Evolutionary conservation across 2,329 filamentous ascomycete species (phyloP).

Genomic region (Delphinella strobiligena): DNA sequence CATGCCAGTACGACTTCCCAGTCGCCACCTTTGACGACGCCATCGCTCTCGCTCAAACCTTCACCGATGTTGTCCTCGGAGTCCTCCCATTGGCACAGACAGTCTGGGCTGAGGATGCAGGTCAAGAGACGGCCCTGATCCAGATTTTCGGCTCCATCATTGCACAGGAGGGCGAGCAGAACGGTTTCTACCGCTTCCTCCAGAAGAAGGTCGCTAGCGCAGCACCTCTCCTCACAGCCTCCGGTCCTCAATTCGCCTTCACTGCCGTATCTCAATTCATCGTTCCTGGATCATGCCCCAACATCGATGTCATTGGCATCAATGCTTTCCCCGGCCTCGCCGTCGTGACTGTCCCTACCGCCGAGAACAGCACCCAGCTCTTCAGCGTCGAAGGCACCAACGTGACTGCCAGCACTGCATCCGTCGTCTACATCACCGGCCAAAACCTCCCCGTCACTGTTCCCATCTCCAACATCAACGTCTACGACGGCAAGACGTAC

Average conservation of each 20-base stretch:
- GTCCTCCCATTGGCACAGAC: constrained; percentile 53
- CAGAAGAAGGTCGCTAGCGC: constrained; percentile 47
- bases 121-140: constrained; percentile 44
- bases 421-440: constrained; percentile 36
- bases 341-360: constrained; percentile 25
- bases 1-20: constrained; percentile 57
- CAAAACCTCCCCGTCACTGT: constrained; percentile 38
- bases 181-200: constrained; percentile 53
- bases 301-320: constrained; percentile 31
- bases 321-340: constrained; percentile 43
- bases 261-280: constrained; percentile 49
- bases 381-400: constrained; percentile 32
- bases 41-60: constrained; percentile 49
- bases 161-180: constrained; percentile 64
- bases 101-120: constrained; percentile 44
- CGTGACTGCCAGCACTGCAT: constrained; percentile 22
- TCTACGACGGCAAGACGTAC: constrained; percentile 27
- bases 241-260: constrained; percentile 51
- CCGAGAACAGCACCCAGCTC: constrained; percentile 31
- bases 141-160: constrained; percentile 49
- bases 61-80: constrained; percentile 58
- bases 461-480: constrained; percentile 29
- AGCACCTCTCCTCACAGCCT: constrained; percentile 55
- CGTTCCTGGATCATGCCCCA: constrained; percentile 48
- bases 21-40: constrained; percentile 45